Evolutionary conservation across 1,284 basidiomycete genomes (phyloP).

Genomic region (Pseudozyma hubeiensis): DNA sequence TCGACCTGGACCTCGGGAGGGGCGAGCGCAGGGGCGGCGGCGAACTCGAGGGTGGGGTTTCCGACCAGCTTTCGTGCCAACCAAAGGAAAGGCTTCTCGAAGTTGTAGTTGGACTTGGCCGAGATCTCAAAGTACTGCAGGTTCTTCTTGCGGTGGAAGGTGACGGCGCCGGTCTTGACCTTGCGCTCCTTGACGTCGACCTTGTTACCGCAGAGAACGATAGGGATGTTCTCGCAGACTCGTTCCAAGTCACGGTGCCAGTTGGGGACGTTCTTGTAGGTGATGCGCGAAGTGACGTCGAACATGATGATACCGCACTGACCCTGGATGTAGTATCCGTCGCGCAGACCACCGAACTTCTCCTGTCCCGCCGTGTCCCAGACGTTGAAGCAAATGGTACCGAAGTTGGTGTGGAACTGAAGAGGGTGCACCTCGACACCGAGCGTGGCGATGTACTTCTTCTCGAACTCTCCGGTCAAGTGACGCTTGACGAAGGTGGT

Average conservation of each 20-base stretch:
- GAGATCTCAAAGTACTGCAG: conserved; percentile 99
- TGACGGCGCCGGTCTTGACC: conserved; percentile 98
- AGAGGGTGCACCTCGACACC: conserved; percentile 99
- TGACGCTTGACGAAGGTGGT: conserved; percentile 78
- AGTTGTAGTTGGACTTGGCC: conserved; percentile 99
- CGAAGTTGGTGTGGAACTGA: conserved; percentile 95
- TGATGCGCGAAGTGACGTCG: conserved; percentile 99
- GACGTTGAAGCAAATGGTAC: conserved; percentile 98
- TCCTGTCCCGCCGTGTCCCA: conserved; percentile 99
- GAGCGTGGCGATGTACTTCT: conserved; percentile 99
- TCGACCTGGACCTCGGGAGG: conserved; percentile 94
- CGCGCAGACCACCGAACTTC: conserved; percentile 78
- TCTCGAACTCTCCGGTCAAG: conserved; percentile 98
- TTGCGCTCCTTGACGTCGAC: conserved; percentile 99
- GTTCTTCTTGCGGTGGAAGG: conserved; percentile 99
- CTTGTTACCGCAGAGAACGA: conserved; percentile 99
- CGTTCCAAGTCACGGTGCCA: conserved; percentile 99
- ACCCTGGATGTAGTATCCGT: conserved; percentile 73
- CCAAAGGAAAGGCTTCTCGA: conserved; percentile 99
- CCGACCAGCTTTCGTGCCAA: conserved; percentile 97
- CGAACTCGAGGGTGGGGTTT: conserved; percentile 90
- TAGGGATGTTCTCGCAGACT: conserved; percentile 99
- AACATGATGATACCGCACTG: conserved; percentile 99
- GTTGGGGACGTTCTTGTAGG: conserved; percentile 99
- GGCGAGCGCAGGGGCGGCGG: conserved; percentile 93